phyloP scores from a whole-genome alignment of 768 basidiomycete genomes.

The Lactarius vividus region DNA sequence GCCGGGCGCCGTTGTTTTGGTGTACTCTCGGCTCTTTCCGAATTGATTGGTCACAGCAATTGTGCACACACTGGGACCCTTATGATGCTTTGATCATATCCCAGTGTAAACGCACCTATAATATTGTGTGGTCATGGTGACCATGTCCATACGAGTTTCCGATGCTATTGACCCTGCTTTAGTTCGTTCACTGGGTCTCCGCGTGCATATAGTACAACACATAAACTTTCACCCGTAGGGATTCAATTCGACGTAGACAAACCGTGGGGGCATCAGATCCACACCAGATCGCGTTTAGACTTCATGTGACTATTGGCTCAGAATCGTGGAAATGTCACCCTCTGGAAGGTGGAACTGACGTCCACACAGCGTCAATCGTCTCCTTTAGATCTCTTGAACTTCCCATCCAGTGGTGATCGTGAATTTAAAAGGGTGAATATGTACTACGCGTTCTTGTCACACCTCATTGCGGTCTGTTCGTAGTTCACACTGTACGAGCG shows the following conservation, averaged over 20 bases:
- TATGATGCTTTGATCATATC: not conserved
- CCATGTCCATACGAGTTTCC: not conserved
- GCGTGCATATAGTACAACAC: not conserved
- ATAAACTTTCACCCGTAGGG: not conserved
- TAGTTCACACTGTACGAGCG: not conserved
- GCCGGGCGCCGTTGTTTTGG: no score
- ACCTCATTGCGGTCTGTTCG: not conserved
- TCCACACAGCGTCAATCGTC: not conserved
- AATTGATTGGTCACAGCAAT: not conserved
- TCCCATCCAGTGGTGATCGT: not conserved
- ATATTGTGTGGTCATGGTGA: not conserved
- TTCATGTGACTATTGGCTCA: not conserved
- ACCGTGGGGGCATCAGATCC: no score
- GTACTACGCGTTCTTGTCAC: not conserved
- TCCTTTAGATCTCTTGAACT: not conserved
- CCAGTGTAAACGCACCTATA: not conserved
- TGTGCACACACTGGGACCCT: no score
- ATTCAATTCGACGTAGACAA: not conserved
- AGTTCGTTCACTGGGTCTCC: not conserved
- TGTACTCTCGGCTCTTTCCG: not conserved
- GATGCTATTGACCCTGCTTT: not conserved
- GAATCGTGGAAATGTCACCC: not conserved
- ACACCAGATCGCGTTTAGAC: not conserved
- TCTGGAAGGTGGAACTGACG: not conserved
- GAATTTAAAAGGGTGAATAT: no score